Evolutionary conservation across 2,329 filamentous ascomycete genomes (phyloP).

Genomic region (Claviceps maximensis): DNA sequence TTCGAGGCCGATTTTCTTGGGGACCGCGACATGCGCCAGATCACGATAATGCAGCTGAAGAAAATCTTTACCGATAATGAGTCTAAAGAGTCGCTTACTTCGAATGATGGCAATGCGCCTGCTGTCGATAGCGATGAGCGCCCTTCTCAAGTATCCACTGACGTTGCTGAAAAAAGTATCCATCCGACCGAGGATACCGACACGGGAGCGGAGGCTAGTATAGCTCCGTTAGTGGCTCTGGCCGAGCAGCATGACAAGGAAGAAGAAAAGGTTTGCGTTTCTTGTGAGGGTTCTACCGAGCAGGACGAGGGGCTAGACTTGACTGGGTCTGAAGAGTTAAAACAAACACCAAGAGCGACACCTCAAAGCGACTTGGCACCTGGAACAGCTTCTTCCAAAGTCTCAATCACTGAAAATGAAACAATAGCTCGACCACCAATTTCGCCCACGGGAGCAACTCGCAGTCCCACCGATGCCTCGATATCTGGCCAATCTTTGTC

Average conservation of each 20-base stretch:
- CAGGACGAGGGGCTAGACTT: constrained; percentile 38
- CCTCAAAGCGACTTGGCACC: constrained; percentile 1
- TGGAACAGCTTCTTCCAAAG: neutral
- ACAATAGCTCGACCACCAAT: constrained; percentile 10
- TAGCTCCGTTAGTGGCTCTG: constrained; percentile 12
- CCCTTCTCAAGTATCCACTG: constrained; percentile 30
- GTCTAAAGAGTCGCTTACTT: constrained; percentile 59
- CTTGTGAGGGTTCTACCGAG: constrained; percentile 26
- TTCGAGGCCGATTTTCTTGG: constrained; percentile 92
- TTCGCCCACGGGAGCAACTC: constrained; percentile 10
- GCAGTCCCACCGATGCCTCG: constrained; percentile 9
- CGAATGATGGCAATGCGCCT: constrained; percentile 53
- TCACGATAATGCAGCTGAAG: constrained; percentile 84
- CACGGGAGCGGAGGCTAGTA: constrained; percentile 19
- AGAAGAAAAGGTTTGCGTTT: constrained; percentile 17
- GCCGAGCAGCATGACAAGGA: constrained; percentile 12
- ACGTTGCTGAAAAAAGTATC: constrained; percentile 33
- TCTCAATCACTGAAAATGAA: neutral
- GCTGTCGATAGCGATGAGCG: constrained; percentile 36
- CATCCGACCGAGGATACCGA: constrained; percentile 28
- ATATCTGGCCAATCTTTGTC: constrained; percentile 19
- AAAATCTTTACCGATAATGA: constrained; percentile 92
- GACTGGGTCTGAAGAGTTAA: constrained; percentile 21
- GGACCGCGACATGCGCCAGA: constrained; percentile 86
- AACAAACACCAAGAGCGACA: constrained; percentile 11